Conservation (phyloP, 495 filamentous ascomycete species). For the Neohortaea acidophila region DNA sequence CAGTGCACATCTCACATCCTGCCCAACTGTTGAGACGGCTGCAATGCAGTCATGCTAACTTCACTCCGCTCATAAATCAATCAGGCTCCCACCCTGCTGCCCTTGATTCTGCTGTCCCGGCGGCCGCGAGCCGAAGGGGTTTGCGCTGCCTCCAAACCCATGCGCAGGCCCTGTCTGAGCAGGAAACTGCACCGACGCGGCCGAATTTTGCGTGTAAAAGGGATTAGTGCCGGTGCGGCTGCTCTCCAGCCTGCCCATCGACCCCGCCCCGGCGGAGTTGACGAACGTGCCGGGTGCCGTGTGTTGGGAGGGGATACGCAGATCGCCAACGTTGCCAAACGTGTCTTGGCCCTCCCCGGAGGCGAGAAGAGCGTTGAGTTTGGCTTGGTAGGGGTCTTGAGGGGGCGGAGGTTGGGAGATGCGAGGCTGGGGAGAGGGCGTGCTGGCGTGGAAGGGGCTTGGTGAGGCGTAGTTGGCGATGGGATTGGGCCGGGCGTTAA, state of each 20-base stretch:
- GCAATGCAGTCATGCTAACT: too few species aligned
- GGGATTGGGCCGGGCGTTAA: conserved; percentile 24
- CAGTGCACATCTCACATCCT: too few species aligned
- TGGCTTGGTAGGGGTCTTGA: conserved; percentile 62
- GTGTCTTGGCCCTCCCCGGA: conserved; percentile 87
- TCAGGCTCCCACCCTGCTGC: conserved; percentile 67
- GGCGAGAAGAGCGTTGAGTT: conserved; percentile 77
- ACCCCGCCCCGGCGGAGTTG: conserved; percentile 73
- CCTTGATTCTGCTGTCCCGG: conserved; percentile 43
- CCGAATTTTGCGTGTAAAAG: conserved; percentile 45
- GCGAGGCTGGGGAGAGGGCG: conserved; percentile 11
- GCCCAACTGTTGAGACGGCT: too few species aligned
- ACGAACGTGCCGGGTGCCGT: conserved; percentile 94
- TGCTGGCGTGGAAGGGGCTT: conserved; percentile 28
- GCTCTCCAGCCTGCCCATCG: conserved; percentile 47
- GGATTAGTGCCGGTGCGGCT: conserved; percentile 77
- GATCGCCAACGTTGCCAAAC: conserved; percentile 86
- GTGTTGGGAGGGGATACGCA: conserved; percentile 92
- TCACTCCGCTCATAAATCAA: conserved; percentile 60
- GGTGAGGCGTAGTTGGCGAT: conserved; percentile 25
- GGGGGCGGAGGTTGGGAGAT: conserved; percentile 24
- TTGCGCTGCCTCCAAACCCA: conserved; percentile 36
- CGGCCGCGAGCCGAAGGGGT: conserved; percentile 18
- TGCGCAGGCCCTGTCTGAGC: conserved; percentile 64
- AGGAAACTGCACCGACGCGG: conserved; percentile 38